Conservation (phyloP, 768 basidiomycete genomes). For the Xanthoconium purpureum region DNA sequence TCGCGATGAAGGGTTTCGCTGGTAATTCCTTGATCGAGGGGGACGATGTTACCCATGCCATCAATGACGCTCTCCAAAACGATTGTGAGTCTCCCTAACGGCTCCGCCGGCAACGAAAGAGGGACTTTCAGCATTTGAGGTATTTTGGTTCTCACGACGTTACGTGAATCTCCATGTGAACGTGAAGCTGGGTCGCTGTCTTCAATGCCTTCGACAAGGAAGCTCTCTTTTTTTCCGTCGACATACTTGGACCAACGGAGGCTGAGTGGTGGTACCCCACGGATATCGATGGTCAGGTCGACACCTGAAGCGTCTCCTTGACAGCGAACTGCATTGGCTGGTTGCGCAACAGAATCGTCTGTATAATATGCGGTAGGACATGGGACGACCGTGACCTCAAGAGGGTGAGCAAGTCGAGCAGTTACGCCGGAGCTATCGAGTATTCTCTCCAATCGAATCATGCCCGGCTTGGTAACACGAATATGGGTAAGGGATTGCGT, state of each 20-base stretch:
- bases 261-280: conserved; percentile 74
- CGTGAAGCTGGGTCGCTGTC: conserved; percentile 42
- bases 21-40: conserved; percentile 36
- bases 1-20: conserved; percentile 20
- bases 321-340: conserved; percentile 55
- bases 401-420: conserved; percentile 65
- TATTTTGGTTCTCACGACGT: conserved; percentile 23
- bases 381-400: conserved; percentile 70
- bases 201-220: conserved; percentile 84
- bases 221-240: conserved; percentile 63
- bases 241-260: conserved; percentile 73
- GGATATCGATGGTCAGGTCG: conserved; percentile 60
- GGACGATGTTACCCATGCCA: conserved; percentile 73
- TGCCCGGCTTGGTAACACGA: conserved; percentile 68
- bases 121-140: conserved; percentile 68
- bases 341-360: conserved; percentile 33
- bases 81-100: conserved; percentile 67
- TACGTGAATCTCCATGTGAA: conserved; percentile 22
- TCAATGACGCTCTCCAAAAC: conserved; percentile 82
- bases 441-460: conserved; percentile 70
- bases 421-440: conserved; percentile 66
- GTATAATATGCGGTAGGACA: conserved; percentile 77
- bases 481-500: conserved; percentile 77
- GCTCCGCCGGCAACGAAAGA: conserved; percentile 58
- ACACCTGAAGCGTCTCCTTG: conserved; percentile 60